Evolutionary conservation across 306 rosid genomes (phyloP), one percentile per base, ranked within the genome.

Genomic region (Sesbania bispinosa): DNA sequence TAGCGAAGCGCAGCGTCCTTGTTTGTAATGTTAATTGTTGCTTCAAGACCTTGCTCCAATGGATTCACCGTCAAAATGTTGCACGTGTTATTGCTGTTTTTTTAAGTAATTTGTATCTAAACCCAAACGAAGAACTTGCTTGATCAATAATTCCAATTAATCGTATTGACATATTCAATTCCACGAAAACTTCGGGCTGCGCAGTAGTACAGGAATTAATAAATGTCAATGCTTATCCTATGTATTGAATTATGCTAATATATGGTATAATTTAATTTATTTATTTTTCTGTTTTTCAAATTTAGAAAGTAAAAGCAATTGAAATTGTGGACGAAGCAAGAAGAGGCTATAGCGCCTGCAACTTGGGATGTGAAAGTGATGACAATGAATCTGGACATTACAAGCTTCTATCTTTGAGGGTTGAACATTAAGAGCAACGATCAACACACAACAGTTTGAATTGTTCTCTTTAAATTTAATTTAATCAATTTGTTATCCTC

Each of bases 1-100:
- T 52, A 63, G 43, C 55, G 64, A 43, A 67, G 74, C 73, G 29
- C 48, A 59, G 26, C 64, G 65, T 60, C 71, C 81, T 60, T 77
- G 57, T 46, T 74, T 41, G 35, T 51, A n/a, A n/a, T n/a, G n/a
- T n/a, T n/a, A n/a, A 13, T 47, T 41, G 71, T 66, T 67, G 63
- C 61, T 74, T 63, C 64, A 32, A 35, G 68, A 39, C 21, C 39
- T 21, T 77, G 53, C 62, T 43, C 21, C 47, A 26, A 30, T 62
- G 35, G 73, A 72, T 60, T 30, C 23, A 1, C 15, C 7, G 5
- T 35, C 1, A 30, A 45, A 32, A 20, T 39, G 41, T 30, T 52
- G 51, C 72, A 62, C 73, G 61, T 62, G 77, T 62, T 76, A 2
- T 2, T 46, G 16, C 24, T 66, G 11, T n/a, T n/a, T 21, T 23